A percentile compares a stretch with the other conserved stretches of the same genome.
Evolutionary conservation across 2,329 filamentous ascomycete genomes (phyloP).

Genomic region (Nothomitra cinnamomea): DNA sequence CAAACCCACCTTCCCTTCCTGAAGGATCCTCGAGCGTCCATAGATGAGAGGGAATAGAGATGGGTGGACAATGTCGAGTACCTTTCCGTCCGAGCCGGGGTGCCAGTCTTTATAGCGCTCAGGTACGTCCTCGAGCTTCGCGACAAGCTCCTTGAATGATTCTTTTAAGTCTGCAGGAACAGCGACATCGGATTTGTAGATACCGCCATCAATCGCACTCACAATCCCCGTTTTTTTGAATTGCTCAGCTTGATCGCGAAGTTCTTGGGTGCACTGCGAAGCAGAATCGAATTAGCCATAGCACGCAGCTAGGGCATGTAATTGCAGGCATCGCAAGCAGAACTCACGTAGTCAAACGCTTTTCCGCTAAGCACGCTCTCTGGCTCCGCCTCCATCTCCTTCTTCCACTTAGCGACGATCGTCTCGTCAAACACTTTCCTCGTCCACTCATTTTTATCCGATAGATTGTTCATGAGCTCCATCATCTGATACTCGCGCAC

Average conservation of each 20-base stretch:
- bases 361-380: conserved; percentile 3
- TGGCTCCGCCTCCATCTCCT: conserved; percentile 11
- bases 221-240: conserved; percentile 25
- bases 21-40: conserved; percentile 28
- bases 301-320: too few relatives aligned
- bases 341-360: conserved; percentile 13
- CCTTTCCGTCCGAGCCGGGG: conserved; percentile 36
- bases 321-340: conserved; percentile 5
- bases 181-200: conserved; percentile 36
- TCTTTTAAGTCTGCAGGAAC: conserved; percentile 24
- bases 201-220: conserved; percentile 19
- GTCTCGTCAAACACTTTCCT: conserved; percentile 15
- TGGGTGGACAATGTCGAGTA: conserved; percentile 46
- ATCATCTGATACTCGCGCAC: conserved; percentile 16
- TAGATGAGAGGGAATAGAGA: conserved; percentile 45
- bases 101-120: conserved; percentile 41
- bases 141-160: conserved; percentile 27
- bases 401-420: conserved; percentile 14
- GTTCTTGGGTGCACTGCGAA: conserved; percentile 19
- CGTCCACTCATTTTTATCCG: conserved; percentile 18
- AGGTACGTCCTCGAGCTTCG: conserved; percentile 32
- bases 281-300: too few relatives aligned
- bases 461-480: conserved; percentile 15
- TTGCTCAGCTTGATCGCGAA: conserved; percentile 33
- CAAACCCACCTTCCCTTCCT: conserved; percentile 8